phyloP scores from a whole-genome alignment of 2,329 filamentous ascomycete species.

The Aspergillus sclerotialis region DNA sequence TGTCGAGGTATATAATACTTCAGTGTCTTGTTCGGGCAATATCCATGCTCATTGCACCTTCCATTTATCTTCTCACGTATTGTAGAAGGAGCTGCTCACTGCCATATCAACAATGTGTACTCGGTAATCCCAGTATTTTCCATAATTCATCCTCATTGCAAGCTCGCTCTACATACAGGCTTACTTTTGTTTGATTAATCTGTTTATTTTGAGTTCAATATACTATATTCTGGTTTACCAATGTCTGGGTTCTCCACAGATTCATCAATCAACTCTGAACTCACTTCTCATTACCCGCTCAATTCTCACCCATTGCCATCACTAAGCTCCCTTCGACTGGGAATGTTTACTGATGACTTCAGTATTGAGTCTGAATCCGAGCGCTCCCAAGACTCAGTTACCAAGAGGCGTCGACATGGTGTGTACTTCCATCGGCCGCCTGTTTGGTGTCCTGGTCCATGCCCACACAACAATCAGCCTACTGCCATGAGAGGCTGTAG shows the following conservation, averaged over 20 bases:
- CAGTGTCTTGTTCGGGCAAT: too few relatives aligned
- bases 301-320: conserved; percentile 4
- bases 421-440: conserved; percentile 26
- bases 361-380: conserved; percentile 8
- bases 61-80: too few relatives aligned
- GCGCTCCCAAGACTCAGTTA: conserved; percentile 14
- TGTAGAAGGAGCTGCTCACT: too few relatives aligned
- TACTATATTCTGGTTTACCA: not conserved
- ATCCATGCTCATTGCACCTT: too few relatives aligned
- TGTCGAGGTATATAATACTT: not conserved
- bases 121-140: too few relatives aligned
- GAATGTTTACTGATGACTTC: conserved; percentile 3
- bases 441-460: conserved; percentile 16
- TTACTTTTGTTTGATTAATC: not conserved
- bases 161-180: not conserved
- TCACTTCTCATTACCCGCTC: conserved; percentile 1
- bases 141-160: too few relatives aligned
- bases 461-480: not conserved
- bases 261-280: not conserved
- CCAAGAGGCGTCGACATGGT: conserved; percentile 20
- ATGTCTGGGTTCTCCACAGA: not conserved
- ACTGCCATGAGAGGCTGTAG: not conserved
- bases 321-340: not conserved
- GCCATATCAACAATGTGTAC: too few relatives aligned
- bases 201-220: not conserved